These are phyloP conservation scores for Citrus mangshanensis DNA, from an alignment of 345 rosid genomes.

Conservation along the genomic window DNA sequence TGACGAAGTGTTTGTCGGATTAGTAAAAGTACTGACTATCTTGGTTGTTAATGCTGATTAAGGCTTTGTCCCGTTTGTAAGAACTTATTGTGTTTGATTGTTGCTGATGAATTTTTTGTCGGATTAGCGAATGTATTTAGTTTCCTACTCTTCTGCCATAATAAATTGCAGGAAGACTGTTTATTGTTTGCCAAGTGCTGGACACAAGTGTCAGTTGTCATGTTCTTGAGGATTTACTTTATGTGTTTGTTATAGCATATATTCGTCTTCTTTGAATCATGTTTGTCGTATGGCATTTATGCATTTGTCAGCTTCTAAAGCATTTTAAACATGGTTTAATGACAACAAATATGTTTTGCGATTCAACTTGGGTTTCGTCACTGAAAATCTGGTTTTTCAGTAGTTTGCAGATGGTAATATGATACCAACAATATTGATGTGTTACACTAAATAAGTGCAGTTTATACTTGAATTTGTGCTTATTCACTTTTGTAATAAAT, in stretches of 20 bases:
- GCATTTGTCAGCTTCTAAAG: conserved; percentile 14
- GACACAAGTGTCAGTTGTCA: neutral
- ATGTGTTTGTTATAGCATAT: neutral
- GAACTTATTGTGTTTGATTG: neutral
- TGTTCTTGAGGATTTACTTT: neutral
- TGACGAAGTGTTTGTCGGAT: neutral
- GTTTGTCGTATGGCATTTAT: neutral
- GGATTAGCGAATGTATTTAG: neutral
- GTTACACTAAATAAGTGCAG: neutral
- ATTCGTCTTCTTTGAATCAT: neutral
- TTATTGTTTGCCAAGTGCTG: neutral
- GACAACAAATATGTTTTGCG: neutral
- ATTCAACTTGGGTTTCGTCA: neutral
- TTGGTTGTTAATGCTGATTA: neutral
- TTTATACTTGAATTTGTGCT: neutral
- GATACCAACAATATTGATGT: neutral
- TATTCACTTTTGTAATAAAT: neutral
- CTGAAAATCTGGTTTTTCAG: neutral
- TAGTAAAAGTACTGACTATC: neutral
- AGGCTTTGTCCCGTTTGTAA: too few species aligned
- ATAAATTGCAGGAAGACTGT: neutral
- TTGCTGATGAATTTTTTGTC: neutral
- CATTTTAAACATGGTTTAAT: neutral
- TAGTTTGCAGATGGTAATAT: neutral
- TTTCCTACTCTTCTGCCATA: neutral